A percentile compares a stretch with the other conserved stretches of the same genome.
Evolutionary conservation across 2,329 filamentous ascomycete genomes (phyloP).

Genomic region (Cercospora janseana): DNA sequence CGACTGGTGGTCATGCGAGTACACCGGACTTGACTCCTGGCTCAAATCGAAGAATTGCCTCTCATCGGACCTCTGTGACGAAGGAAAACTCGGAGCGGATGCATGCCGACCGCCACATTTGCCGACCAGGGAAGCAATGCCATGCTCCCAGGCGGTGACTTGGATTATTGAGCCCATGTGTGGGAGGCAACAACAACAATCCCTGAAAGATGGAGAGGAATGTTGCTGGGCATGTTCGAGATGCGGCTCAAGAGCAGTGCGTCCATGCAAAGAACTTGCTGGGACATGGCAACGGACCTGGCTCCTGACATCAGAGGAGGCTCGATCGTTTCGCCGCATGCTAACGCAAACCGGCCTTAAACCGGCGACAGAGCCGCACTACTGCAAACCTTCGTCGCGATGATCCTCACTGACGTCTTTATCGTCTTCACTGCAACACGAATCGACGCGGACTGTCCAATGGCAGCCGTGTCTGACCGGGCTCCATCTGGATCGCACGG

Average conservation of each 20-base stretch:
- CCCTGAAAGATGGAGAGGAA: no score
- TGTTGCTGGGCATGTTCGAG: no score
- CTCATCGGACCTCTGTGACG: no score
- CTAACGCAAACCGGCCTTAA: slow-evolving; percentile 1
- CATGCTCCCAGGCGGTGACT: no score
- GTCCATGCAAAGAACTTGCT: not conserved
- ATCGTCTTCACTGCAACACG: slow-evolving; percentile 1
- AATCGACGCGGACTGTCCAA: not conserved
- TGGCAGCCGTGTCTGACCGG: not conserved
- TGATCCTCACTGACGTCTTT: slow-evolving; percentile 11
- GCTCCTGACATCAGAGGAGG: slow-evolving; percentile 6
- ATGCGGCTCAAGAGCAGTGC: not conserved
- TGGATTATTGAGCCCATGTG: no score
- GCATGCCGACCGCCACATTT: no score
- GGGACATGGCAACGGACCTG: slow-evolving; percentile 3
- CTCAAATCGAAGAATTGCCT: not conserved
- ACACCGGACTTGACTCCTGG: slow-evolving; percentile 2
- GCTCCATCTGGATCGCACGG: not conserved
- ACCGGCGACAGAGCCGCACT: slow-evolving; percentile 9
- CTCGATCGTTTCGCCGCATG: slow-evolving; percentile 1
- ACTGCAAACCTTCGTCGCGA: slow-evolving; percentile 3
- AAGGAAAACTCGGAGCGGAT: no score
- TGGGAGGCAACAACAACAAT: no score
- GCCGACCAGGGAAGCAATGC: no score
- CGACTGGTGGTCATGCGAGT: no score